A percentile compares a stretch with the other conserved stretches of the same genome.
These are phyloP conservation scores for Hirschioporus abietinus DNA, from an alignment of 768 basidiomycete species.

Conservation along the genomic window DNA sequence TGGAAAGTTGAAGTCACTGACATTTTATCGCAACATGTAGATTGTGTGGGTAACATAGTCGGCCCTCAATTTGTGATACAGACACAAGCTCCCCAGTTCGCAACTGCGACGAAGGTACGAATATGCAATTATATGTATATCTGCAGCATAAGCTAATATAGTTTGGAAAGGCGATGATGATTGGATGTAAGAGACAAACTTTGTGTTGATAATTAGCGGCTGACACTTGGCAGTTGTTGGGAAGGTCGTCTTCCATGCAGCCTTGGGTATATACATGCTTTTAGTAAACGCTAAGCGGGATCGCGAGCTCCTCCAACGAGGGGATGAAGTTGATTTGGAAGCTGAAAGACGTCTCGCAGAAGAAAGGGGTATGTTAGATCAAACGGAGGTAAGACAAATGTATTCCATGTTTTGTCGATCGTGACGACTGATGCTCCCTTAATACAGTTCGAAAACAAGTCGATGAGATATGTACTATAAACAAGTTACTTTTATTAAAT, in stretches of 20 bases:
- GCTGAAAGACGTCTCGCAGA: conserved; percentile 14
- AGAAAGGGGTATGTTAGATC: conserved; percentile 18
- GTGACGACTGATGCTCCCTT: not conserved
- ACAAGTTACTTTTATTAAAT: not conserved
- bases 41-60: conserved; percentile 2
- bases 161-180: conserved; percentile 15
- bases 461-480: not conserved
- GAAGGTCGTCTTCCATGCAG: conserved; percentile 20
- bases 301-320: conserved; percentile 10
- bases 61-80: conserved; percentile 17
- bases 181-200: conserved; percentile 22
- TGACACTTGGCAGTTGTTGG: conserved; percentile 7
- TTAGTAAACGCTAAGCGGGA: conserved; percentile 25
- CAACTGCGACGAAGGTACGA: conserved; percentile 15
- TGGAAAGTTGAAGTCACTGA: not conserved
- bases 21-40: not conserved
- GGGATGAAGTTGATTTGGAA: conserved; percentile 14
- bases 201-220: conserved; percentile 18
- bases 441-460: not conserved
- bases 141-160: conserved; percentile 13
- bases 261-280: conserved; percentile 27
- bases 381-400: not conserved
- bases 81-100: conserved; percentile 25
- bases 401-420: not conserved
- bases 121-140: conserved; percentile 15